Percentiles rank a stretch among this genome's conserved stretches.
Conservation (phyloP, 495 filamentous ascomycete genomes). For the Daldinia decipiens region DNA sequence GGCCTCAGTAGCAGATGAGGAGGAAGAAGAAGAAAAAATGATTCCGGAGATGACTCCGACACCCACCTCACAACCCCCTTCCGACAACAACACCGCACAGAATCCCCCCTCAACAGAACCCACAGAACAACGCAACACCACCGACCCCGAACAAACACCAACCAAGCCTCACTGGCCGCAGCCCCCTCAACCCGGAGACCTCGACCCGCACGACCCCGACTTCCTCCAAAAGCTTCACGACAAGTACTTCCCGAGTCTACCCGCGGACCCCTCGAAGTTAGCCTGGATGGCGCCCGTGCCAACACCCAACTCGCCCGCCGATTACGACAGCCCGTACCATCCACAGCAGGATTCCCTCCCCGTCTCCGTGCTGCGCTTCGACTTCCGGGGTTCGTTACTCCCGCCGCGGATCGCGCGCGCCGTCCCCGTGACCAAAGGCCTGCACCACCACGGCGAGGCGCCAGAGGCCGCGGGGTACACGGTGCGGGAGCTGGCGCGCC, state of each 20-base stretch:
- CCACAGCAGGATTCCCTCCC: conserved; percentile 74
- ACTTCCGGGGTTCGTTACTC: conserved; percentile 81
- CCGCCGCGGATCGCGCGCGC: conserved; percentile 75
- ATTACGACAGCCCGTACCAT: conserved; percentile 79
- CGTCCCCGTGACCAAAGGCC: conserved; percentile 76
- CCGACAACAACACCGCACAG: conserved; percentile 42
- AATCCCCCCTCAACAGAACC: conserved; percentile 57
- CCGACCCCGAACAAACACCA: conserved; percentile 38
- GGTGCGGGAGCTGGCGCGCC: conserved; percentile 82
- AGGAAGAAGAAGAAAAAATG: conserved; percentile 18
- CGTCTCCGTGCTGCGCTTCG: conserved; percentile 85
- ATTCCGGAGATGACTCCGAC: conserved; percentile 21
- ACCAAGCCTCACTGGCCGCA: conserved; percentile 54
- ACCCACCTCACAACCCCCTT: conserved; percentile 18
- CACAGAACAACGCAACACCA: conserved; percentile 48
- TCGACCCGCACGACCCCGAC: conserved; percentile 82
- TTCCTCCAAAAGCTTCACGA: conserved; percentile 86
- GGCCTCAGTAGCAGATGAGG: conserved; percentile 42
- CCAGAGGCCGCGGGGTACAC: conserved; percentile 96
- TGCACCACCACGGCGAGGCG: conserved; percentile 94
- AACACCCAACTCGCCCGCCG: conserved; percentile 63
- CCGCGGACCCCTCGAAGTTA: conserved; percentile 83
- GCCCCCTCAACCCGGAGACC: conserved; percentile 62
- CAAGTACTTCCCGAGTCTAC: conserved; percentile 90
- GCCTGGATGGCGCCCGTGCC: conserved; percentile 87